Evolutionary conservation across 2,329 filamentous ascomycete genomes (phyloP).

Genomic region (Colletotrichum lini): DNA sequence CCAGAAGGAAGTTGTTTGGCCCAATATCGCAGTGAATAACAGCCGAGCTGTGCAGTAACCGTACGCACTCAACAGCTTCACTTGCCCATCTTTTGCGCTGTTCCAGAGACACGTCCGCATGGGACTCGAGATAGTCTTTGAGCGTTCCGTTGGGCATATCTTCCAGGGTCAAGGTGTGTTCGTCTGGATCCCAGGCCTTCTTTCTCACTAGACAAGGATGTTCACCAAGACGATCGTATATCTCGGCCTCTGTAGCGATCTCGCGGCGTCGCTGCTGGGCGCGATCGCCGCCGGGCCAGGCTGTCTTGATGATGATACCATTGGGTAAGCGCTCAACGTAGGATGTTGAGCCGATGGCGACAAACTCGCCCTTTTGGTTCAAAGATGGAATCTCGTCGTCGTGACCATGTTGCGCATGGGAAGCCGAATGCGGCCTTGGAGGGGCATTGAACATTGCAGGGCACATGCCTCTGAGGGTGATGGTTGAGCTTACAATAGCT

Average conservation of each 20-base stretch:
- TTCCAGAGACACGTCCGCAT: conserved; percentile 8
- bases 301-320: conserved; percentile 22
- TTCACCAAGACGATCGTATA: conserved; percentile 27
- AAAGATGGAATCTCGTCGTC: conserved; percentile 8
- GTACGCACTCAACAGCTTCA: conserved; percentile 3
- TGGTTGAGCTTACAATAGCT: not conserved
- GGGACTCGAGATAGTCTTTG: conserved; percentile 14
- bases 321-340: conserved; percentile 18
- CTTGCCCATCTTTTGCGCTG: not conserved
- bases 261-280: conserved; percentile 14
- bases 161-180: conserved; percentile 14
- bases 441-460: not conserved
- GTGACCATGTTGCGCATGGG: not conserved
- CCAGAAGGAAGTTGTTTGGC: conserved; percentile 25
- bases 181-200: conserved; percentile 13
- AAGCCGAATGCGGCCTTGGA: not conserved
- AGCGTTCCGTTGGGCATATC: conserved; percentile 27
- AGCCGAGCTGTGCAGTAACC: not conserved
- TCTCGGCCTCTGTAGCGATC: conserved; percentile 13
- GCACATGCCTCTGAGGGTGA: not conserved
- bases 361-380: conserved; percentile 23
- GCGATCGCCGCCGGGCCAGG: conserved; percentile 12
- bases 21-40: conserved; percentile 9
- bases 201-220: conserved; percentile 5
- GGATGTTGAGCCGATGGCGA: conserved; percentile 16